Conservation (phyloP, 306 rosid species). For the Cercis canadensis region DNA sequence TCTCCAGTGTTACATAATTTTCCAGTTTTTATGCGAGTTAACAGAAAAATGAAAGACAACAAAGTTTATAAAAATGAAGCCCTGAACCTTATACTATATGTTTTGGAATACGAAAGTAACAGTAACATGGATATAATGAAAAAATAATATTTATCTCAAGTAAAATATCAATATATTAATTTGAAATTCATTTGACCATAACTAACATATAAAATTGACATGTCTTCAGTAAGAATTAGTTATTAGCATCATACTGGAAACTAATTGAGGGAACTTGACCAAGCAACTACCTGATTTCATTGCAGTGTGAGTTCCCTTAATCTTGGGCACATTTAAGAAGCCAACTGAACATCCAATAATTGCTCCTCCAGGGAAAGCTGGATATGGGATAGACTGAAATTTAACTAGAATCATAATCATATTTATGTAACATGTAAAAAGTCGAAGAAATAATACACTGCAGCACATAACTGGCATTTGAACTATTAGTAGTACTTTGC, state of each 20-base stretch:
- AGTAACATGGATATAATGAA: background rate
- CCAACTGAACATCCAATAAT: slow-evolving; percentile 96
- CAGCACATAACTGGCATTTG: slow-evolving; percentile 9
- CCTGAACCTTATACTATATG: background rate
- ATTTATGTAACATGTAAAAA: slow-evolving; percentile 42
- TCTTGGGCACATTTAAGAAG: slow-evolving; percentile 91
- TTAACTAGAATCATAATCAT: slow-evolving; percentile 73
- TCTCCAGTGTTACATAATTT: too few relatives aligned
- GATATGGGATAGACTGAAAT: slow-evolving; percentile 99
- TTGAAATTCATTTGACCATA: slow-evolving; percentile 24
- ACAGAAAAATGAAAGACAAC: too few relatives aligned
- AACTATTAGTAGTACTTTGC: background rate
- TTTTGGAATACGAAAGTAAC: too few relatives aligned
- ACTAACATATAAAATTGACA: slow-evolving; percentile 13
- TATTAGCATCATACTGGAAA: slow-evolving; percentile 19
- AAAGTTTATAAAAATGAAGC: too few relatives aligned
- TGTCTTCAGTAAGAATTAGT: slow-evolving; percentile 1
- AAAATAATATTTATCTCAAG: background rate
- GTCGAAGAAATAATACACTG: slow-evolving; percentile 16
- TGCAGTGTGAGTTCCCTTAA: slow-evolving; percentile 94
- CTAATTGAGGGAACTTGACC: background rate
- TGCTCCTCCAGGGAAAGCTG: slow-evolving; percentile 99
- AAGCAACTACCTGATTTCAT: slow-evolving; percentile 87
- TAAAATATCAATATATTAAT: background rate
- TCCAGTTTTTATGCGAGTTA: too few relatives aligned